A percentile compares a stretch with the other conserved stretches of the same genome.
Conservation (phyloP, 2,329 filamentous ascomycete species). For the Ceratocystis alfenasii region DNA sequence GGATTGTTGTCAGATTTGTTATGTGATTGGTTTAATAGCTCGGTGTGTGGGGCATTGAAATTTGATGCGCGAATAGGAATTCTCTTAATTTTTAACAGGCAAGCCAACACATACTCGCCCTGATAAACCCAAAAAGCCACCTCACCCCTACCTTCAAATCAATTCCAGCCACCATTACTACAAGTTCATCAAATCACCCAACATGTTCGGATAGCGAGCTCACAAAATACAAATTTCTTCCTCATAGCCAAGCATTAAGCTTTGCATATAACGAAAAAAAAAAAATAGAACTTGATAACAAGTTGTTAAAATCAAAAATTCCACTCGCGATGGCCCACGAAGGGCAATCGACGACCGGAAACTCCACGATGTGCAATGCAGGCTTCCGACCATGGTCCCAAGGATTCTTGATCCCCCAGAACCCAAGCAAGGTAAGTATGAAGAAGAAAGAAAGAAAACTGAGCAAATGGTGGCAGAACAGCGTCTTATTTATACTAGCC, state of each 20-base stretch:
- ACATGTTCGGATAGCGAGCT: too few species aligned
- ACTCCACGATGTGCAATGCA: conserved; percentile 23
- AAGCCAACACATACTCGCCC: too few species aligned
- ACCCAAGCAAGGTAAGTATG: conserved; percentile 23
- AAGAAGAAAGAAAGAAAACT: conserved; percentile 19
- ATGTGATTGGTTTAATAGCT: too few species aligned
- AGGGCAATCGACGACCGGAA: conserved; percentile 23
- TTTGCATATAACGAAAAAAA: conserved; percentile 20
- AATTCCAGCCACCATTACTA: background rate
- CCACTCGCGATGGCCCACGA: conserved; percentile 23
- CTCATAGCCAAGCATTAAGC: conserved; percentile 19
- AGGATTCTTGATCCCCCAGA: conserved; percentile 22
- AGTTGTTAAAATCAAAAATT: conserved; percentile 21
- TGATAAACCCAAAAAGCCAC: too few species aligned
- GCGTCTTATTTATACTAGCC: conserved; percentile 14
- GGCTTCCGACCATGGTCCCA: conserved; percentile 22
- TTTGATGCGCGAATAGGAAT: too few species aligned
- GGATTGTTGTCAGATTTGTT: too few species aligned
- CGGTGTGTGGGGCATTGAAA: too few species aligned
- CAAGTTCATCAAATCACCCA: background rate
- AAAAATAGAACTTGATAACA: conserved; percentile 4
- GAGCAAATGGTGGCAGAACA: conserved; percentile 13
- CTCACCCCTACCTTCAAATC: background rate
- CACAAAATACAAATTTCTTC: conserved; percentile 12
- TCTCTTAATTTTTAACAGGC: background rate